Base-by-base conservation (phyloP, 305 asterid genomes). In the Solanum hybrid region DNA sequence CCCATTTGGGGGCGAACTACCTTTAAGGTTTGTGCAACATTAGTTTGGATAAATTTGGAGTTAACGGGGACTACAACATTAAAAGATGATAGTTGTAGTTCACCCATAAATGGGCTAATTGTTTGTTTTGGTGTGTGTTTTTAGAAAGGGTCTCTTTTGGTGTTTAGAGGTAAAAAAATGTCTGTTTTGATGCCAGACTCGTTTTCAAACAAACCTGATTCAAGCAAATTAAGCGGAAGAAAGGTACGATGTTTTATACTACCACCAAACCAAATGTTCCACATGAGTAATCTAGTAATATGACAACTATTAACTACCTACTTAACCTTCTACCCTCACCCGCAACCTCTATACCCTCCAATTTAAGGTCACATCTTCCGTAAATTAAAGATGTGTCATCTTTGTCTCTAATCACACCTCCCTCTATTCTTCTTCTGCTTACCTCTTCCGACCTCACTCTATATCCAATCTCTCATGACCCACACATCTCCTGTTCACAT, bases 51-150 rank as follows among this genome's bases (percentile, higher is more conserved):
- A 17, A 17, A 17, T 56, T 56, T 17, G 24, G 10, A 56, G 24
- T 56, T 56, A 56, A 56, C 10, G 9, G 66, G n/a, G n/a, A 51
- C 0, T 6, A 1, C 0, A 0, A 0, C 9, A 0, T 6, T 6
- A 51, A 6, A 51, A 51, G n/a, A 51, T 51, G n/a, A 0, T 51
- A 51, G 4, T 51, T 51, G n/a, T 16, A 16, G 22, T 1, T 51
- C 20, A 0, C 22, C 9, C n/a, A 16, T 51, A 51, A 1, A 51
- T 51, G 66, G 66, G 9, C n/a, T 0, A 51, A 16, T 0, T 51
- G 0, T 0, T 0, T 3, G 4, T 51, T 51, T 51, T 51, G 9
- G 22, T 51, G 9, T 51, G n/a, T 16, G 4, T 16, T 51, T 51
- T 51, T 5, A 5, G n/a, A 5, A 14, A 51, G n/a, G 66, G 9